These are phyloP conservation scores for Ailanthus altissimus DNA, from an alignment of 345 rosid species.

Conservation along the genomic window DNA sequence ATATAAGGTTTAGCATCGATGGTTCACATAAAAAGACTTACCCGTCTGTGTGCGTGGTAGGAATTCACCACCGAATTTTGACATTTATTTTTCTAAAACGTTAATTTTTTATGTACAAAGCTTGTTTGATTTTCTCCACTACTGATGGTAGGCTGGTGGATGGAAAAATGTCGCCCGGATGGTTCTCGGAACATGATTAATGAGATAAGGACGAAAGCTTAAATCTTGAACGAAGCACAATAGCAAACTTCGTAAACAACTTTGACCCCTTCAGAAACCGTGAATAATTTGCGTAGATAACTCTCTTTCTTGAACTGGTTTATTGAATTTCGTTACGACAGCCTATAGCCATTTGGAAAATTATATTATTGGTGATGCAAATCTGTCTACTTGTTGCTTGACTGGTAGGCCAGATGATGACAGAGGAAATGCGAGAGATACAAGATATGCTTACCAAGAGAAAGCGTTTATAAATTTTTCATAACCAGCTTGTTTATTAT, in stretches of 20 bases:
- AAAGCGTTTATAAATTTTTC: neutral
- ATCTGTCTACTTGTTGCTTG: neutral
- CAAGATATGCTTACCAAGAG: neutral
- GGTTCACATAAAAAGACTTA: neutral
- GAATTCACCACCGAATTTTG: neutral
- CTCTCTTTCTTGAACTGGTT: neutral
- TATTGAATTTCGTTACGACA: too few relatives aligned
- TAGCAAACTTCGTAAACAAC: neutral
- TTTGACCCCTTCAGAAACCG: neutral
- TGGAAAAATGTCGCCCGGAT: neutral
- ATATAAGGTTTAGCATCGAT: too few relatives aligned
- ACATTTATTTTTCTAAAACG: neutral
- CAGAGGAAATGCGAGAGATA: neutral
- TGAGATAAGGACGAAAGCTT: neutral
- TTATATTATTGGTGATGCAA: neutral
- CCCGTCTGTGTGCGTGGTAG: neutral
- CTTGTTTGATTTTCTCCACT: neutral
- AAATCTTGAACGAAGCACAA: neutral
- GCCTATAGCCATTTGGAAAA: neutral
- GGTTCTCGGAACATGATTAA: neutral
- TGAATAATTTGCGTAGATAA: neutral
- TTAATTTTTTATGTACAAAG: neutral
- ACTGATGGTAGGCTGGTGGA: neutral
- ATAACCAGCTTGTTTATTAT: neutral
- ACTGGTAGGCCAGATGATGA: neutral